Base-by-base conservation (phyloP, 352 stramenopile genomes). In the Globisporangium takayamanum region DNA sequence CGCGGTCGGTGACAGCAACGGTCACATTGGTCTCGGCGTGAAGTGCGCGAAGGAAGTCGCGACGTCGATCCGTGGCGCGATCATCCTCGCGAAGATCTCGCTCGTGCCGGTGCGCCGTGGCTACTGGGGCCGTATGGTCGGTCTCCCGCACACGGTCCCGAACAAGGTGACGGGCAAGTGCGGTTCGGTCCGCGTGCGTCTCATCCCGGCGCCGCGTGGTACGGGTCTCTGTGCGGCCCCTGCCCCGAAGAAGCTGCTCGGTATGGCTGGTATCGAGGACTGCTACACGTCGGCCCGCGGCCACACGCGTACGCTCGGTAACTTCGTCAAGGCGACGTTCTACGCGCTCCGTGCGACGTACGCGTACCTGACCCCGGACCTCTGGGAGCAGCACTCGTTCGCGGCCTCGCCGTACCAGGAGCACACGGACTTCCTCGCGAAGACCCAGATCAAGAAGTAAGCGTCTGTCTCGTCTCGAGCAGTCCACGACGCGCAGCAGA, bases 281-380 rank as follows among this genome's bases (percentile, higher is more conserved):
- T 99, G 96, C 91, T 97, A 97, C 81, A 98, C 95, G 49, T 97
- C 86, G 70, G 87, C 95, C 5, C 79, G 88, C 75, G 96, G 96
- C 72, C 97, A 99, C 94, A 99, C 97, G 66, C 96, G 97, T 76
- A 99, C 97, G 61, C 96, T 99, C 72, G 97, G 97, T 75, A 99
- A 99, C 95, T 99, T 99, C 76, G 97, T 99, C 73, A 99, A 99
- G 95, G 97, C 97, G 46, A 97, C 98, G 55, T 99, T 99, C 86
- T 98, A 98, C 75, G 97, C 97, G 50, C 85, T 99, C 26, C 82
- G 86, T 47, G 95, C 96, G 61, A 99, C 97, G 33, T 99, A 99
- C 87, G 77, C 91, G 68, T 99, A 99, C 93, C 79, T 99, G 71
- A 97, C 89, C 67, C 97, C 97, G 54, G 97, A 99, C 70, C 89